phyloP scores from a whole-genome alignment of 116 monocot species.

The Trichopus zeylanicus region DNA sequence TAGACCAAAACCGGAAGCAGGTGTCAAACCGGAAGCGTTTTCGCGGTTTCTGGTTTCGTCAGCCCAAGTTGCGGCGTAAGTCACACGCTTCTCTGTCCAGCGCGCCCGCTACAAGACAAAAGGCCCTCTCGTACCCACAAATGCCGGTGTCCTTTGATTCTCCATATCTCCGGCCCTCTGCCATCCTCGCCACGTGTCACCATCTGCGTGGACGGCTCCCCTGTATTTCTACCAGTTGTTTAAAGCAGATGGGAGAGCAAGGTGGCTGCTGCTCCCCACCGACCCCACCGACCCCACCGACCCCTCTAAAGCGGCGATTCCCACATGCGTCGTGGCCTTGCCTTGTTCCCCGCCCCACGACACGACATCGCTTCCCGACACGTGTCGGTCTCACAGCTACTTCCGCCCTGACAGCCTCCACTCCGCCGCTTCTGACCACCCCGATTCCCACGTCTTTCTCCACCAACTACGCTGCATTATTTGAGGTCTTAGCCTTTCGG shows the following conservation, averaged over 20 bases:
- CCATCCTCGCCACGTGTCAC: too few species aligned
- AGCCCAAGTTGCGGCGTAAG: too few species aligned
- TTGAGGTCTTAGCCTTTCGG: too few species aligned
- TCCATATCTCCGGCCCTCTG: background rate
- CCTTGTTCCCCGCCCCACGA: constrained; percentile 1
- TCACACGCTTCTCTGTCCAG: too few species aligned
- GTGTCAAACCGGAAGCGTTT: too few species aligned
- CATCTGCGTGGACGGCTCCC: too few species aligned
- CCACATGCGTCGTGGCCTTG: background rate
- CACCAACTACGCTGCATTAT: background rate
- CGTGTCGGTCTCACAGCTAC: background rate
- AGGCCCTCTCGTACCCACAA: background rate
- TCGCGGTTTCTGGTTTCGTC: too few species aligned
- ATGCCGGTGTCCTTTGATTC: constrained; percentile 2
- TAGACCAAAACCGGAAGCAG: too few species aligned
- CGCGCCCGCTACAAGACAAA: too few species aligned
- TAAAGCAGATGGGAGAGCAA: too few species aligned
- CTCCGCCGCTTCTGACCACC: background rate
- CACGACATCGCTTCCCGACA: background rate
- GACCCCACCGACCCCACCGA: background rate
- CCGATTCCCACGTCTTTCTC: too few species aligned
- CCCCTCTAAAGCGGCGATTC: background rate
- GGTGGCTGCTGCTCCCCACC: background rate
- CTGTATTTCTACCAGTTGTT: too few species aligned
- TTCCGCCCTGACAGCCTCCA: background rate